Evolutionary conservation across 169 alveolate genomes (phyloP), one percentile per base, ranked within the genome.

Genomic region (Hepatocystis sp.): DNA sequence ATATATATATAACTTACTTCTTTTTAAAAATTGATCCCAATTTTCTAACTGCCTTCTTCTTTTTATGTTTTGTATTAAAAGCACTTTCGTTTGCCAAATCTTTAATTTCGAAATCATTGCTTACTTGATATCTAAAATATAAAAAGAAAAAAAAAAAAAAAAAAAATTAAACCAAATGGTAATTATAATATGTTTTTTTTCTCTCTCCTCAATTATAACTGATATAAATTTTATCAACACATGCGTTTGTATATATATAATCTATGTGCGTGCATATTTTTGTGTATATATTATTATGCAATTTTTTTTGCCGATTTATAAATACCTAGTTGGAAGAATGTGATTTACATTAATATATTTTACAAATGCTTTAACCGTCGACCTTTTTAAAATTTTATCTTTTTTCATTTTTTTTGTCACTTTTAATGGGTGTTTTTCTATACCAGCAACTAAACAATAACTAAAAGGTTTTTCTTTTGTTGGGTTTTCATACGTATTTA

Each of bases 241-340:
- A n/a, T n/a, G n/a, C n/a, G n/a, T n/a, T n/a, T n/a, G n/a, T n/a
- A n/a, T n/a, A n/a, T n/a, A n/a, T n/a, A n/a, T n/a, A n/a, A n/a
- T n/a, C n/a, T n/a, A n/a, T n/a, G n/a, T n/a, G n/a, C n/a, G n/a
- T n/a, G n/a, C n/a, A n/a, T n/a, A n/a, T n/a, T n/a, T n/a, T n/a
- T n/a, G n/a, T n/a, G n/a, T n/a, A n/a, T n/a, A n/a, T n/a, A n/a
- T 53, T 11, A 11, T 4, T 25, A 19, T 53, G n/a, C 4, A 28
- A 8, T 30, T 30, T 27, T 3, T 32, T n/a, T n/a, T n/a, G n/a
- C n/a, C n/a, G n/a, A n/a, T n/a, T 25, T 21, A 36, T 60, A 60
- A 89, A 63, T 94, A 97, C 94, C 99, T 94, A 30, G 99, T 98
- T 65, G 99, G 99, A 98, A 98, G 97, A 67, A 98, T 92, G 95